Evolutionary conservation across 768 basidiomycete genomes (phyloP).

Genomic region (Lyophyllum decastes): DNA sequence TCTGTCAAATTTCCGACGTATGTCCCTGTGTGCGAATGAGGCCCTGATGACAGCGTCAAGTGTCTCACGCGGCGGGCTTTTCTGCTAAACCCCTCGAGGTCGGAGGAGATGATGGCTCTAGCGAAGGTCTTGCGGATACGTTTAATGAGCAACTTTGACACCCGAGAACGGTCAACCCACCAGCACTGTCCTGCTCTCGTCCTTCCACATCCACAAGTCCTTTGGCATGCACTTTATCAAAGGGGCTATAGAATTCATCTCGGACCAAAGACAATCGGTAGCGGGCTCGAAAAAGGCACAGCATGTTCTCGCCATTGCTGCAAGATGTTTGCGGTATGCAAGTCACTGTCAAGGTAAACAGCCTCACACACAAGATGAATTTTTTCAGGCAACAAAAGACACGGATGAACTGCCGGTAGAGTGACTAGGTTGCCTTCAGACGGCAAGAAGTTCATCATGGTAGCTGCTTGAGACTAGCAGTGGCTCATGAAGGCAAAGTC

Average conservation of each 20-base stretch:
- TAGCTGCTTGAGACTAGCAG: too few species aligned
- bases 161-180: too few species aligned
- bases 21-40: too few species aligned
- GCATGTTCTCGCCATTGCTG: not conserved
- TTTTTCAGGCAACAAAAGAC: too few species aligned
- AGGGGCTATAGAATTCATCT: not conserved
- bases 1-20: not conserved
- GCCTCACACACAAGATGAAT: too few species aligned
- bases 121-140: not conserved
- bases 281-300: not conserved
- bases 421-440: too few species aligned
- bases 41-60: not conserved
- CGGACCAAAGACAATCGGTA: not conserved
- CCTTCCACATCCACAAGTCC: not conserved
- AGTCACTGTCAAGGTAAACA: too few species aligned
- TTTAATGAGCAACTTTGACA: too few species aligned
- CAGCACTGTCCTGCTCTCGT: too few species aligned
- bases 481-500: too few species aligned
- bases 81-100: not conserved
- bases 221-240: not conserved
- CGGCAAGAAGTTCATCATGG: too few species aligned
- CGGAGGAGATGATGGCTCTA: not conserved
- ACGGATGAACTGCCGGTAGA: too few species aligned
- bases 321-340: not conserved
- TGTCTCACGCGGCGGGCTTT: not conserved